Evolutionary conservation across 805 yeast species (phyloP).

Genomic region (Yarrowia bubula): DNA sequence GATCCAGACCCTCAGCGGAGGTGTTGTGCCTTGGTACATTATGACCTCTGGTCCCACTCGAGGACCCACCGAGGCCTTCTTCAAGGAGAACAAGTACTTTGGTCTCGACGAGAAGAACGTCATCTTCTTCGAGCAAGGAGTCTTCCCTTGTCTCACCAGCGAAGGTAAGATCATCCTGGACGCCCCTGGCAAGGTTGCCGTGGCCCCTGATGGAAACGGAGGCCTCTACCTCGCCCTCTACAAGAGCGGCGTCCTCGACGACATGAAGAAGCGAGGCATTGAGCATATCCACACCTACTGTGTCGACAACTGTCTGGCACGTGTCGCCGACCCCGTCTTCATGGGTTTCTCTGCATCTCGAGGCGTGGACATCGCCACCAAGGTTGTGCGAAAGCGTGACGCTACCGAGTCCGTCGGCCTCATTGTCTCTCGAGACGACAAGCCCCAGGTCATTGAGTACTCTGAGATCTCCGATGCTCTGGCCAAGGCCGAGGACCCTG

Average conservation of each 20-base stretch:
- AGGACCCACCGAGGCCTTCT: slow-evolving; percentile 67
- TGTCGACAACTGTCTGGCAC: slow-evolving; percentile 89
- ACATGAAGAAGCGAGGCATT: slow-evolving; percentile 64
- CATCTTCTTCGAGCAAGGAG: slow-evolving; percentile 88
- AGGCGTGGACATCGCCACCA: slow-evolving; percentile 75
- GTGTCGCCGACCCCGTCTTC: slow-evolving; percentile 88
- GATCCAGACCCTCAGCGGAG: slow-evolving; percentile 51
- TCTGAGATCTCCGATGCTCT: slow-evolving; percentile 80
- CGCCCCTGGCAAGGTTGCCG: slow-evolving; percentile 55
- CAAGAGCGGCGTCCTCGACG: slow-evolving; percentile 62
- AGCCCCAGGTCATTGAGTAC: slow-evolving; percentile 92
- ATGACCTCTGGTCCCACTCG: slow-evolving; percentile 95
- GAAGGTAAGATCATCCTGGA: slow-evolving; percentile 74
- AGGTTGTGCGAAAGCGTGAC: slow-evolving; percentile 89
- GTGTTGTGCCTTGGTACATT: slow-evolving; percentile 73
- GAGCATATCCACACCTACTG: slow-evolving; percentile 95
- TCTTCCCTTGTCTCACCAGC: slow-evolving; percentile 79
- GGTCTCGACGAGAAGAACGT: slow-evolving; percentile 65
- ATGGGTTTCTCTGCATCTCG: slow-evolving; percentile 78
- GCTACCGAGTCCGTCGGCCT: slow-evolving; percentile 89
- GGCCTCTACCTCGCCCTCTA: slow-evolving; percentile 85
- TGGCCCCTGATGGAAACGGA: slow-evolving; percentile 98
- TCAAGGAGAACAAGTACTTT: slow-evolving; percentile 60
- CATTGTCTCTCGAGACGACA: slow-evolving; percentile 58
- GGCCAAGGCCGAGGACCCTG: slow-evolving; percentile 60